Base-by-base conservation (phyloP, 2,329 filamentous ascomycete species). In the Pseudogymnoascus sp. region DNA sequence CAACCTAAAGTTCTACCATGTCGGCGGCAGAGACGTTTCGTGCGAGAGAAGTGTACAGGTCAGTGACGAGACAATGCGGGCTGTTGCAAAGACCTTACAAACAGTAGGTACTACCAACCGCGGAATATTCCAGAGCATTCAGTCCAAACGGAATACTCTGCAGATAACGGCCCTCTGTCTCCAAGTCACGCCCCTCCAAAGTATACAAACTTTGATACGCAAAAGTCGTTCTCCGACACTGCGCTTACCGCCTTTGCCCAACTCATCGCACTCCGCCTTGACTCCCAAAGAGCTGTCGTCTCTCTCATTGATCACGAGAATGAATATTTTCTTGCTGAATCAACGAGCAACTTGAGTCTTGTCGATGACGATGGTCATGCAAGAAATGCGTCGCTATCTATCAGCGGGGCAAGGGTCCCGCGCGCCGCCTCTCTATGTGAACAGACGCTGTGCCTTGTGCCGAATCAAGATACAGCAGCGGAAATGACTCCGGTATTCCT, bases 271-370 rank as follows among this genome's bases (percentile, higher is more conserved):
- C 70, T 82, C 14, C 74, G 78, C 0, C 70, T 82, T 60, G 71
- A 75, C 31, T 75, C 75, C 35, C 75, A 76, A 63, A 75, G 79
- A 11, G 75, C 72, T 53, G 75, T 81, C 67, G 73, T 81, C 16
- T 77, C 77, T 16, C 70, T 81, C 25, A 75, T 79, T 38, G 76
- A 77, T 61, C 66, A 69, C 10, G 69, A 71, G 1, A 71, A 69
- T n/a, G 77, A 80, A 69, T 79, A 76, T 61, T 74, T 81, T 59
- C 72, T 82, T 28, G 77, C 77, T 40, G 80, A 82, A 67, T 77
- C 78, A 1, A 81, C 80, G 1, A 74, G 73, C 23, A 77, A 74
- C 4, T 67, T 79, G 5, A 76, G 75, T 59, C 63, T 66, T 18
- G 64, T 65, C n/a, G 63, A 65, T 50, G 62, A 70, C 63, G 67